Evolutionary conservation across 306 rosid species (phyloP).

Genomic region (Oxytropis ochrocephala): DNA sequence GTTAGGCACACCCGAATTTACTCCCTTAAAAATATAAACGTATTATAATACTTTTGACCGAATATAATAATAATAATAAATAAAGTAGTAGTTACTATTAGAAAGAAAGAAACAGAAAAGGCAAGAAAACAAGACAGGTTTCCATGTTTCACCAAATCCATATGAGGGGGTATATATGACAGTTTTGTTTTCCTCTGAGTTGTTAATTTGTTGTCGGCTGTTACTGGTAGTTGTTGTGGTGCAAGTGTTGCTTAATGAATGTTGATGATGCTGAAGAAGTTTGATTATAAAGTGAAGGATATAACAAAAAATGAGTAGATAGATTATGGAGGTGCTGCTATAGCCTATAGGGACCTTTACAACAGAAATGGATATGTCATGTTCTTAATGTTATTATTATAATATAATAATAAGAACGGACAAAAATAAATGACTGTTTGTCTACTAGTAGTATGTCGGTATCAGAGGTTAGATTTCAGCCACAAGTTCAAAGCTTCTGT

Average conservation of each 20-base stretch:
- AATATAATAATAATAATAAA: background rate
- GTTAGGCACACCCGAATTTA: background rate
- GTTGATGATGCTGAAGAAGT: slow-evolving; percentile 11
- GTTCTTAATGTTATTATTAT: background rate
- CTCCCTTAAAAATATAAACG: background rate
- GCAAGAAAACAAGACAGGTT: slow-evolving; percentile 25
- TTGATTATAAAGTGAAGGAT: no score
- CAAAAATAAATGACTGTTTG: slow-evolving; percentile 11
- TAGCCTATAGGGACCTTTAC: background rate
- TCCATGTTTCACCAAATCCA: slow-evolving; percentile 13
- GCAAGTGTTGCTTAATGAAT: slow-evolving; percentile 2
- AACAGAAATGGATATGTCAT: background rate
- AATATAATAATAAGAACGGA: background rate
- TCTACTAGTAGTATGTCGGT: slow-evolving; percentile 19
- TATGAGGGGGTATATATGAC: background rate
- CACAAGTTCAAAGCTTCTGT: slow-evolving; percentile 46
- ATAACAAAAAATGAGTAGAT: background rate
- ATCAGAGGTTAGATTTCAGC: slow-evolving; percentile 24
- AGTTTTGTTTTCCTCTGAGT: slow-evolving; percentile 1
- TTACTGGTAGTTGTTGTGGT: background rate
- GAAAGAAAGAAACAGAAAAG: background rate
- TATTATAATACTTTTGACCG: background rate
- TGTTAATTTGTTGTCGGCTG: background rate
- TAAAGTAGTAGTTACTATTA: background rate
- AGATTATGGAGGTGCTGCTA: background rate